Conservation (phyloP, 1,284 basidiomycete genomes). For the Papiliotrema laurentii region DNA sequence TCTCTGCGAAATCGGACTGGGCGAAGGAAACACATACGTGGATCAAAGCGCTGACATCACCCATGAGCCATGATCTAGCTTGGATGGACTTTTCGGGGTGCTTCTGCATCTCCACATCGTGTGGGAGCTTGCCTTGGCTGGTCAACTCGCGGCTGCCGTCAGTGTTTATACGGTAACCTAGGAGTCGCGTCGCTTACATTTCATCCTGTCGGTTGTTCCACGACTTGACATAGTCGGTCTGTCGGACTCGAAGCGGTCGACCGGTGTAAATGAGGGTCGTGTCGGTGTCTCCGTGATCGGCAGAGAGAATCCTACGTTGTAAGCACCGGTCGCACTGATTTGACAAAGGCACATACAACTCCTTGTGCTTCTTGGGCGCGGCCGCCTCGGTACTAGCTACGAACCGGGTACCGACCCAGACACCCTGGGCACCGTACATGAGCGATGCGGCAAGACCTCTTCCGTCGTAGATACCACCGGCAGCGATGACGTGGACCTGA, state of each 20-base stretch:
- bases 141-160: conserved; percentile 73
- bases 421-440: conserved; percentile 74
- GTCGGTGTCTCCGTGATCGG: conserved; percentile 52
- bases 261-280: conserved; percentile 83
- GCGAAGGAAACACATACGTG: conserved; percentile 38
- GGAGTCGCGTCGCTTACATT: conserved; percentile 44
- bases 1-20: background rate
- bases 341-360: conserved; percentile 47
- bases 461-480: conserved; percentile 81
- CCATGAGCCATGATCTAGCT: conserved; percentile 69
- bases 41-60: conserved; percentile 70
- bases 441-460: conserved; percentile 78
- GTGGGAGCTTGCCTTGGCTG: conserved; percentile 69
- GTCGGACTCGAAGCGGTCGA: conserved; percentile 74
- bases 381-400: conserved; percentile 75
- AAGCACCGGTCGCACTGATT: background rate
- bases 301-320: conserved; percentile 32
- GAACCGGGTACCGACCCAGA: conserved; percentile 89
- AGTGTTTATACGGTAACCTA: background rate
- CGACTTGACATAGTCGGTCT: conserved; percentile 72
- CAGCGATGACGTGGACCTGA: conserved; percentile 68
- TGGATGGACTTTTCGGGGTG: conserved; percentile 69
- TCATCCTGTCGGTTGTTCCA: conserved; percentile 53
- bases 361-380: conserved; percentile 78
- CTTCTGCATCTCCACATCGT: conserved; percentile 63